Conservation (phyloP, 176 grass and related monocot genomes). For the Oryza punctata region DNA sequence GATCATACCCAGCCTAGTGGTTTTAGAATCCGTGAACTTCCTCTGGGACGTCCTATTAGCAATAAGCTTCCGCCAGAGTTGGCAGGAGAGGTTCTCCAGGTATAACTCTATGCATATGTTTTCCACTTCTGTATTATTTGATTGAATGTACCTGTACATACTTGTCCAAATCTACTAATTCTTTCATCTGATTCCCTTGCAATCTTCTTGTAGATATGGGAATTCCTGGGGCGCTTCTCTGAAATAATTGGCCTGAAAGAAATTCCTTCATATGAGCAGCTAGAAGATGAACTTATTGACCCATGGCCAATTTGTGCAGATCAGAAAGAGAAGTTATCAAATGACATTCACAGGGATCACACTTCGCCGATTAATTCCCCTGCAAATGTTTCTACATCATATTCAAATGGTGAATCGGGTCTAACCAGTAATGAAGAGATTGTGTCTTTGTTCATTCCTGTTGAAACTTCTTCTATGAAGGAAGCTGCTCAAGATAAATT, state of each 20-base stretch:
- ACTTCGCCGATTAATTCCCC: constrained; percentile 46
- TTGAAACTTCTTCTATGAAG: constrained; percentile 64
- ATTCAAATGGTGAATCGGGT: constrained; percentile 56
- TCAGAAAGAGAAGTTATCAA: constrained; percentile 45
- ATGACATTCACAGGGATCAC: constrained; percentile 53
- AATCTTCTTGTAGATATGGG: constrained; percentile 74
- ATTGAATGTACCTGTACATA: constrained; percentile 30
- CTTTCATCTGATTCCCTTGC: constrained; percentile 26
- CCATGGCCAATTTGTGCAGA: constrained; percentile 75
- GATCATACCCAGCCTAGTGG: constrained; percentile 44
- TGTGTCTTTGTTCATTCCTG: constrained; percentile 60
- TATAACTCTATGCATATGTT: constrained; percentile 59
- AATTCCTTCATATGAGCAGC: constrained; percentile 81
- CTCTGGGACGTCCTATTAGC: constrained; percentile 68
- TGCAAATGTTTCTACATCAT: constrained; percentile 55
- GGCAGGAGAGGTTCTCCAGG: constrained; percentile 89
- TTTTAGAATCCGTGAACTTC: constrained; percentile 52
- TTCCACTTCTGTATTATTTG: constrained; percentile 29
- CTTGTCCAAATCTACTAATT: constrained; percentile 42
- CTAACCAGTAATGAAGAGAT: constrained; percentile 58
- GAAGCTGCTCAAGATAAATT: constrained; percentile 70
- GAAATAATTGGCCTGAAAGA: constrained; percentile 78
- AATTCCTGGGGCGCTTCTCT: constrained; percentile 77
- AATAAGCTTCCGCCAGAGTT: constrained; percentile 75
- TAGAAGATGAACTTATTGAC: constrained; percentile 95